phyloP scores from a whole-genome alignment of 106 monocot genomes.

The Platanthera guangdongensis region DNA sequence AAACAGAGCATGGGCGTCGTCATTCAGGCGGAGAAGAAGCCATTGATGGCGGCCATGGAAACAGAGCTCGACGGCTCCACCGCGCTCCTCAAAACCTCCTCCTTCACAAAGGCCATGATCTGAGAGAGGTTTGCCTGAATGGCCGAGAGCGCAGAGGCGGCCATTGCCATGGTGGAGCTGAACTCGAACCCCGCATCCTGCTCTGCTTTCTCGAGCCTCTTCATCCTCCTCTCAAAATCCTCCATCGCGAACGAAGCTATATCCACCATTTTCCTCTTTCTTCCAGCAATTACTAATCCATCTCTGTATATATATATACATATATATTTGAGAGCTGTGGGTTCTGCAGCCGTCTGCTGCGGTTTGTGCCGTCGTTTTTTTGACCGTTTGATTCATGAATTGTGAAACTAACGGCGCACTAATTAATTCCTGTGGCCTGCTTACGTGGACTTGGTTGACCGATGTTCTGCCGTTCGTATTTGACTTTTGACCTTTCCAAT shows the following conservation, averaged over 20 bases:
- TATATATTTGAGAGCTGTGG: too few relatives aligned
- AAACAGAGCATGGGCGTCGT: neutral
- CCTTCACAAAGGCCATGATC: neutral
- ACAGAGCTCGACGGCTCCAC: conserved; percentile 16
- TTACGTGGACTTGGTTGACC: too few relatives aligned
- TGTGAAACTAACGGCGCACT: too few relatives aligned
- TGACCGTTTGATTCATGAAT: too few relatives aligned
- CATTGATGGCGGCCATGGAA: conserved; percentile 26
- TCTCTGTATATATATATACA: too few relatives aligned
- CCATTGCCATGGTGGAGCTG: neutral
- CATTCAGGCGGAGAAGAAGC: conserved; percentile 40
- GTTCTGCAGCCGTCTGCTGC: too few relatives aligned
- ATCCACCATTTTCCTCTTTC: conserved; percentile 23
- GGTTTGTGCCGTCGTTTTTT: too few relatives aligned
- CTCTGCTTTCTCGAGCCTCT: conserved; percentile 6
- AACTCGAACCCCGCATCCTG: neutral
- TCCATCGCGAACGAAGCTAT: conserved; percentile 42
- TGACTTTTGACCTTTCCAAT: too few relatives aligned
- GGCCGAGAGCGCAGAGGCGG: neutral
- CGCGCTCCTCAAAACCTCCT: neutral
- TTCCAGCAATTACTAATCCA: too few relatives aligned
- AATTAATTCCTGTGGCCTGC: too few relatives aligned
- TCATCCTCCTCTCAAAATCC: conserved; percentile 45
- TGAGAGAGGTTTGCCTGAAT: conserved; percentile 4
- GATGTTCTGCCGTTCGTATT: too few relatives aligned